A percentile compares a stretch with the other conserved stretches of the same genome.
Conservation (phyloP, 805 yeast species). For the Ogataea neopini region DNA sequence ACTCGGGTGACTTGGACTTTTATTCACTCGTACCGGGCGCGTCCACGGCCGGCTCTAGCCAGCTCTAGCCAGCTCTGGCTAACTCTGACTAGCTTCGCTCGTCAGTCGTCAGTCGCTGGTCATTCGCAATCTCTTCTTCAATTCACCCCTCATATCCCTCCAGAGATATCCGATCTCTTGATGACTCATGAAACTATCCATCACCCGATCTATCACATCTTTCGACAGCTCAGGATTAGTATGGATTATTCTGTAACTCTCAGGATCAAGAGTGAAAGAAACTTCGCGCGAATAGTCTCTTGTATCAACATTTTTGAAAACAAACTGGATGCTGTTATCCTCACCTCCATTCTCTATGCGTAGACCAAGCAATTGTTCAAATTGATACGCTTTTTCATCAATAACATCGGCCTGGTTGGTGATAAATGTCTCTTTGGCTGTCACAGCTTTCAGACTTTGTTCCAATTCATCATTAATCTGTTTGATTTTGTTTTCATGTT, state of each 20-base stretch:
- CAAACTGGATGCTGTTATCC: constrained; percentile 38
- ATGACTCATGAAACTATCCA: constrained; percentile 26
- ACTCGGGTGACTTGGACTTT: too few relatives aligned
- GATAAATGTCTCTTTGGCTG: constrained; percentile 33
- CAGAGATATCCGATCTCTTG: constrained; percentile 37
- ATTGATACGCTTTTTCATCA: constrained; percentile 43
- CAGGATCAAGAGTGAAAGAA: constrained; percentile 45
- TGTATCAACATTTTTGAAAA: constrained; percentile 49
- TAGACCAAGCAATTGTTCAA: constrained; percentile 49
- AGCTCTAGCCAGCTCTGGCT: too few relatives aligned
- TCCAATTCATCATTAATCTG: constrained; percentile 30
- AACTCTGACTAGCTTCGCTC: too few relatives aligned
- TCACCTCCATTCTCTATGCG: constrained; percentile 43
- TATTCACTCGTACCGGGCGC: too few relatives aligned
- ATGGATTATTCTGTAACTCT: constrained; percentile 34
- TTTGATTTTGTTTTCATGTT: constrained; percentile 31
- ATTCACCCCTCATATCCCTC: constrained; percentile 34
- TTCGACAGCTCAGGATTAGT: constrained; percentile 38
- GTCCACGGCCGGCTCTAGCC: too few relatives aligned
- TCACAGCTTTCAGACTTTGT: constrained; percentile 25
- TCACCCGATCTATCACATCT: constrained; percentile 18
- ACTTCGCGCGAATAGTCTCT: constrained; percentile 44
- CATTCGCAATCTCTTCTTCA: too few relatives aligned
- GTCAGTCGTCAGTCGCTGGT: too few relatives aligned
- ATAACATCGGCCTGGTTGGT: constrained; percentile 41